Conservation (phyloP, 2,329 filamentous ascomycete species). For the Dactylellina leptospora region DNA sequence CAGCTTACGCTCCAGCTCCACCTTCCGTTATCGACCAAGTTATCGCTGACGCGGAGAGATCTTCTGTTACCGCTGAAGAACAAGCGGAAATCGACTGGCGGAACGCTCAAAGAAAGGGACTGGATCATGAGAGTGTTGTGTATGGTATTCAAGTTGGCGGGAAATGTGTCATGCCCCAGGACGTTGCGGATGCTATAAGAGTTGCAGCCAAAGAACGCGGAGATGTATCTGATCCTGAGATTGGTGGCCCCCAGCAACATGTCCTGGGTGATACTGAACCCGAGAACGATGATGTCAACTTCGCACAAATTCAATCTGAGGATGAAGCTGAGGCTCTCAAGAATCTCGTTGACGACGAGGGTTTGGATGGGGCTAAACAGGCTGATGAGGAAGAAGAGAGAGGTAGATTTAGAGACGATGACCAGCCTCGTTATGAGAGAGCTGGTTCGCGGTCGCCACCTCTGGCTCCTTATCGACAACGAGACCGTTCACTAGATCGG, state of each 20-base stretch:
- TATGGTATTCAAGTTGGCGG: constrained; percentile 50
- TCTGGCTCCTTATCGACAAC: constrained; percentile 2
- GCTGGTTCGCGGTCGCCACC: constrained; percentile 25
- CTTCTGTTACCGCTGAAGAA: constrained; percentile 17
- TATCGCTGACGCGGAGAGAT: constrained; percentile 17
- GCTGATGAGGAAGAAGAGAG: constrained; percentile 6
- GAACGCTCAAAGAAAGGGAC: constrained; percentile 31
- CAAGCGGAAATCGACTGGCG: constrained; percentile 33
- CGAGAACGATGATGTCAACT: constrained; percentile 1
- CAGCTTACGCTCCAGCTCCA: constrained; percentile 14
- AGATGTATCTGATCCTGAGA: background rate
- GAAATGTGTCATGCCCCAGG: constrained; percentile 44
- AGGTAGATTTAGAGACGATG: constrained; percentile 6
- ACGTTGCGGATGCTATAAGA: constrained; percentile 45
- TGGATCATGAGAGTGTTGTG: constrained; percentile 40
- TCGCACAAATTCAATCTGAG: constrained; percentile 1
- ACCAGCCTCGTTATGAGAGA: constrained; percentile 11
- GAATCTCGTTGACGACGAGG: constrained; percentile 5
- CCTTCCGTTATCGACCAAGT: constrained; percentile 17
- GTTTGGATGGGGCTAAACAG: background rate
- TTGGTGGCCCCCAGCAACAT: background rate
- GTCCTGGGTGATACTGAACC: background rate
- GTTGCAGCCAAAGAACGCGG: constrained; percentile 32
- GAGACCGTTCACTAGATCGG: constrained; percentile 21
- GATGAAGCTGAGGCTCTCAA: background rate